phyloP scores from a whole-genome alignment of 2,329 filamentous ascomycete species.

The Diaporthe eres region DNA sequence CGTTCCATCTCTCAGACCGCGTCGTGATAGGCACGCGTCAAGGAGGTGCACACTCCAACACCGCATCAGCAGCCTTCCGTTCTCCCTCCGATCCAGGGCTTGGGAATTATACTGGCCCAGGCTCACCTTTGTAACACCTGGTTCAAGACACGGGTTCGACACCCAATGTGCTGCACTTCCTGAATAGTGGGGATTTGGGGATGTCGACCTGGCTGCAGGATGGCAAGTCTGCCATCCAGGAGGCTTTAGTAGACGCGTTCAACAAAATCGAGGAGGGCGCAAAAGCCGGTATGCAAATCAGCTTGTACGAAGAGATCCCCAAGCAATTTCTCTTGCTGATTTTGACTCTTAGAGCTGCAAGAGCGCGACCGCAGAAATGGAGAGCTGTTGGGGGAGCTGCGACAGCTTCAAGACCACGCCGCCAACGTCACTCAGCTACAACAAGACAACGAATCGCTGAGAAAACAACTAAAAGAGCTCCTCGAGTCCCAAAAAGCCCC shows the following conservation, averaged over 20 bases:
- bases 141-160: background rate
- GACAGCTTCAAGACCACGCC: conserved; percentile 51
- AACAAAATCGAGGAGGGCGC: conserved; percentile 57
- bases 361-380: conserved; percentile 44
- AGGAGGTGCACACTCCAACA: background rate
- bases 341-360: conserved; percentile 45
- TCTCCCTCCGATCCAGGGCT: background rate
- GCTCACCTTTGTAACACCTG: too few relatives aligned
- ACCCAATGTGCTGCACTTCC: background rate
- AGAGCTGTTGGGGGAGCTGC: conserved; percentile 52
- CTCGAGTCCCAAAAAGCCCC: conserved; percentile 39
- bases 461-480: conserved; percentile 53
- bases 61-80: background rate
- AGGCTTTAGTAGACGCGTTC: conserved; percentile 57
- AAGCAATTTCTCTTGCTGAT: conserved; percentile 14
- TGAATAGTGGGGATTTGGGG: conserved; percentile 10
- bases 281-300: conserved; percentile 49
- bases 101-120: too few relatives aligned
- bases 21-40: conserved; percentile 4
- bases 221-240: conserved; percentile 57
- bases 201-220: conserved; percentile 58
- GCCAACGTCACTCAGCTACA: conserved; percentile 54
- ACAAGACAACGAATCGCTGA: conserved; percentile 59
- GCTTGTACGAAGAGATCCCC: too few relatives aligned
- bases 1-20: background rate